Conservation (phyloP, 768 basidiomycete species). For the Naganishia friedmannii region DNA sequence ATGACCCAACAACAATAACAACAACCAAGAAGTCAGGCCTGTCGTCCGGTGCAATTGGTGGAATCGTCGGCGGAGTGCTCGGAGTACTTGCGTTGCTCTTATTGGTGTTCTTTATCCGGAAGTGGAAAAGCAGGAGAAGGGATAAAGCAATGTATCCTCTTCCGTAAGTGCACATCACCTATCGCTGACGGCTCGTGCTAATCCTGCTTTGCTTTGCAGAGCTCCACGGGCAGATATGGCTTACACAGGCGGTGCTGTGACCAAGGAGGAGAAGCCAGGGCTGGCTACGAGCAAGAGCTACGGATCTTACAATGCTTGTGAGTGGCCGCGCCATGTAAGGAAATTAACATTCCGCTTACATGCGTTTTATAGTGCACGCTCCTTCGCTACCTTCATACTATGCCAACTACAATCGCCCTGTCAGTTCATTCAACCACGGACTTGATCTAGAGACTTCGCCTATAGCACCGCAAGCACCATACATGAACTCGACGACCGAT, state of each 20-base stretch:
- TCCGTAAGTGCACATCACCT: slow-evolving; percentile 15
- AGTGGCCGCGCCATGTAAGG: neutral
- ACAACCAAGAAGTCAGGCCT: neutral
- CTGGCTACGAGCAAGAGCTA: neutral
- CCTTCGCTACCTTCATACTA: slow-evolving; percentile 20
- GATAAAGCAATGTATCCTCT: slow-evolving; percentile 23
- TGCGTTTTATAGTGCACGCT: neutral
- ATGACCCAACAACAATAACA: neutral
- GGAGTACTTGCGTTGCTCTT: slow-evolving; percentile 38
- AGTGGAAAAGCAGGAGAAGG: slow-evolving; percentile 30
- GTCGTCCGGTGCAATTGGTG: slow-evolving; percentile 41
- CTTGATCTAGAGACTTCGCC: neutral
- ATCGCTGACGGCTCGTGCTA: neutral
- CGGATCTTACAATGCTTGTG: slow-evolving; percentile 18
- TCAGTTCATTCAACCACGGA: slow-evolving; percentile 2
- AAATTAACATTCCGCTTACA: neutral
- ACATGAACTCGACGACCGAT: neutral
- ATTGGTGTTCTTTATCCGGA: slow-evolving; percentile 31
- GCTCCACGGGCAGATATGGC: slow-evolving; percentile 16
- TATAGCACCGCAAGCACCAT: slow-evolving; percentile 4
- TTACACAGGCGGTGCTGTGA: neutral
- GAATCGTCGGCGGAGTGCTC: slow-evolving; percentile 44
- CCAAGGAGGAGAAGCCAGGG: neutral
- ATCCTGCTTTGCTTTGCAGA: neutral
- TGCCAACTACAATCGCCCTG: slow-evolving; percentile 10